These are phyloP conservation scores for Phylloporus gajari DNA, from an alignment of 1,284 basidiomycete genomes.

Conservation along the genomic window DNA sequence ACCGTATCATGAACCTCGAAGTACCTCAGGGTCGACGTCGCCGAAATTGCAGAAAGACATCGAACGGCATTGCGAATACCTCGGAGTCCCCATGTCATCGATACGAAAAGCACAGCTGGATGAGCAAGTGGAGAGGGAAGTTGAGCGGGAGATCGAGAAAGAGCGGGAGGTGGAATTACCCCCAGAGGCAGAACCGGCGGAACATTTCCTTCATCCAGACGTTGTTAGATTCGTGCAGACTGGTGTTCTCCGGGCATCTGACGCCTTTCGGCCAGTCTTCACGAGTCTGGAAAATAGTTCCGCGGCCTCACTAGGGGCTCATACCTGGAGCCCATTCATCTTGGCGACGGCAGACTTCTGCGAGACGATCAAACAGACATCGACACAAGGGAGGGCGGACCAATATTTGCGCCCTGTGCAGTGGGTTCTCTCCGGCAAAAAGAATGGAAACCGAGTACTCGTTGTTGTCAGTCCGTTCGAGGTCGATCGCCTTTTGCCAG, in stretches of 20 bases:
- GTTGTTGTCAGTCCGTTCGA: slow-evolving; percentile 57
- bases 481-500: slow-evolving; percentile 50
- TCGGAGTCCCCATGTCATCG: not conserved
- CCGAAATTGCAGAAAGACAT: slow-evolving; percentile 22
- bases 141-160: slow-evolving; percentile 34
- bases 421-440: slow-evolving; percentile 49
- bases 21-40: not conserved
- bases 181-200: slow-evolving; percentile 23
- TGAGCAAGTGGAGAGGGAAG: slow-evolving; percentile 61
- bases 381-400: not conserved
- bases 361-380: not conserved
- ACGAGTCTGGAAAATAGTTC: slow-evolving; percentile 11
- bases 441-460: slow-evolving; percentile 20
- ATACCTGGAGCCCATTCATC: slow-evolving; percentile 21
- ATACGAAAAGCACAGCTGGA: slow-evolving; percentile 38
- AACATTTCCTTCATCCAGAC: slow-evolving; percentile 27
- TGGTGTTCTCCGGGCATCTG: slow-evolving; percentile 18
- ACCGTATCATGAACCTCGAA: too few species aligned
- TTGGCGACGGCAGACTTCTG: slow-evolving; percentile 42
- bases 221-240: slow-evolving; percentile 33
- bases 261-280: slow-evolving; percentile 15
- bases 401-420: slow-evolving; percentile 54
- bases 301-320: not conserved
- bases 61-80: too few species aligned
- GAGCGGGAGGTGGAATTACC: slow-evolving; percentile 52